Evolutionary conservation across 345 rosid species (phyloP).

Genomic region (Brassica nigra): DNA sequence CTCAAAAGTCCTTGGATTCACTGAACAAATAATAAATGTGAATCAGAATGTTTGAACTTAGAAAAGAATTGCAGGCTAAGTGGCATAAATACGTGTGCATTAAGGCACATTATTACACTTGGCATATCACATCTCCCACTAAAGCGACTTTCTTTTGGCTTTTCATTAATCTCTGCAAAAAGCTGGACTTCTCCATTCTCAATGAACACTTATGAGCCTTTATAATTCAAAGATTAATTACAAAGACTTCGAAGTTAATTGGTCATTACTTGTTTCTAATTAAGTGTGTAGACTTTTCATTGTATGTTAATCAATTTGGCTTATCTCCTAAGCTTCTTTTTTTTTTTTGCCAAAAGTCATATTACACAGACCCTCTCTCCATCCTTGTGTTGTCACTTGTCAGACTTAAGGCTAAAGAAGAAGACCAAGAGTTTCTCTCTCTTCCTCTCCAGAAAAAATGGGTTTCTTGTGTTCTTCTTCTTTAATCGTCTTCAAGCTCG

Average conservation of each 20-base stretch:
- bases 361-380: slow-evolving; percentile 33
- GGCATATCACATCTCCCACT: slow-evolving; percentile 30
- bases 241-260: slow-evolving; percentile 24
- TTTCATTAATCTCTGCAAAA: slow-evolving; percentile 23
- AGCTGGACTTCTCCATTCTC: slow-evolving; percentile 37
- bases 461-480: slow-evolving; percentile 35
- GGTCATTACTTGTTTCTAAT: slow-evolving; percentile 10
- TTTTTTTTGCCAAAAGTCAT: neutral
- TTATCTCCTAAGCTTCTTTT: slow-evolving; percentile 8
- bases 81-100: slow-evolving; percentile 39
- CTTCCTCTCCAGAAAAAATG: slow-evolving; percentile 15
- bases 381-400: slow-evolving; percentile 23
- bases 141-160: slow-evolving; percentile 28
- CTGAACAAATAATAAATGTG: slow-evolving; percentile 23
- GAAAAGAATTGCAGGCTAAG: neutral
- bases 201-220: slow-evolving; percentile 23
- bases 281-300: neutral
- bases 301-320: slow-evolving; percentile 17
- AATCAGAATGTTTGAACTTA: slow-evolving; percentile 36
- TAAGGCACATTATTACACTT: slow-evolving; percentile 41
- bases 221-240: slow-evolving; percentile 15
- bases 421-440: slow-evolving; percentile 15
- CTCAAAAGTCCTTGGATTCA: neutral
- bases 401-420: slow-evolving; percentile 8
- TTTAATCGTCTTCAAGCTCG: slow-evolving; percentile 37